Conservation (phyloP, 768 basidiomycete species). For the Russula sp. region DNA sequence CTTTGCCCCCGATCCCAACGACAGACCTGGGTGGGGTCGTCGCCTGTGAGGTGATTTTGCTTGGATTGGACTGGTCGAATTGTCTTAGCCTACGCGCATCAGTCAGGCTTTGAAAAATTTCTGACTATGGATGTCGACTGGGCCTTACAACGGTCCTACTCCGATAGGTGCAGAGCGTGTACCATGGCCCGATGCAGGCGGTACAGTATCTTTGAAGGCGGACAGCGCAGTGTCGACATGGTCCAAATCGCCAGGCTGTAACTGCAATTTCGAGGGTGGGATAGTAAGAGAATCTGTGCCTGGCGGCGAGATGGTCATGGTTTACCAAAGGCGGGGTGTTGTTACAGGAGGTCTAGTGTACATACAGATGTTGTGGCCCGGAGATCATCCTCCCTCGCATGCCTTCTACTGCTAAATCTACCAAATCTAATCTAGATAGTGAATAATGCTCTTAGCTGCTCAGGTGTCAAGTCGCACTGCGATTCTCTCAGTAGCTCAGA, state of each 20-base stretch:
- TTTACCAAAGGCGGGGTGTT: constrained; percentile 30
- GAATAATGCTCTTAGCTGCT: too few relatives aligned
- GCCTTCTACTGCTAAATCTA: too few relatives aligned
- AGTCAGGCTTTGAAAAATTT: background rate
- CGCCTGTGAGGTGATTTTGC: constrained; percentile 64
- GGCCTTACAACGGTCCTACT: constrained; percentile 67
- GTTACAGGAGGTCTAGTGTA: too few relatives aligned
- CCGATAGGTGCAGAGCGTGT: constrained; percentile 42
- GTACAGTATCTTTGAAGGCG: constrained; percentile 4
- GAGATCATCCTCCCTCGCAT: too few relatives aligned
- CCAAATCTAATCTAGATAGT: too few relatives aligned
- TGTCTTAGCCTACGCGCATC: constrained; percentile 54
- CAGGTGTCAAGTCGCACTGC: too few relatives aligned
- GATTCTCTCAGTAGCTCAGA: too few relatives aligned
- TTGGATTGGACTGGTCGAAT: constrained; percentile 72
- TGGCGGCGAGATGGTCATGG: constrained; percentile 5
- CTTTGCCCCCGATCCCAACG: constrained; percentile 86
- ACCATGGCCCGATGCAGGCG: background rate
- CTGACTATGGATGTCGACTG: background rate
- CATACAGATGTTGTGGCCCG: too few relatives aligned
- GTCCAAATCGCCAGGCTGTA: constrained; percentile 8
- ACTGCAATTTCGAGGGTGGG: background rate
- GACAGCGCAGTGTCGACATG: constrained; percentile 9
- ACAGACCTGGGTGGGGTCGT: constrained; percentile 78
- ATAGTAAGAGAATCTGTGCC: constrained; percentile 1